phyloP scores from a whole-genome alignment of 345 rosid species.

The Psidium guajava region DNA sequence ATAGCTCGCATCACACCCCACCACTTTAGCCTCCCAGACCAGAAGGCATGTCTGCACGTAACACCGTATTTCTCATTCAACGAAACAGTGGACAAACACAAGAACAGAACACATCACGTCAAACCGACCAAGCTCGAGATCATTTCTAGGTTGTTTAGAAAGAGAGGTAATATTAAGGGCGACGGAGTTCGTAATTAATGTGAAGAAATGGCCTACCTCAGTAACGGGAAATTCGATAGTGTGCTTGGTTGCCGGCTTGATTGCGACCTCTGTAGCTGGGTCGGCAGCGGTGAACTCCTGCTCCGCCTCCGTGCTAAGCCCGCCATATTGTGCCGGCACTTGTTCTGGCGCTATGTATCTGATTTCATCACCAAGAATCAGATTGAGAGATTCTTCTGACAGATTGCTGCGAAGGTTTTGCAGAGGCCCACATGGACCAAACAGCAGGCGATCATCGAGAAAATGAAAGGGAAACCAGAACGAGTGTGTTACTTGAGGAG shows the following conservation, averaged over 20 bases:
- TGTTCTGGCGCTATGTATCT: conserved; percentile 65
- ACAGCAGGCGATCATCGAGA: background rate
- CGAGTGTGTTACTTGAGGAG: conserved; percentile 53
- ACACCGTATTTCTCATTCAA: background rate
- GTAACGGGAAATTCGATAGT: conserved; percentile 48
- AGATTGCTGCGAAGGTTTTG: background rate
- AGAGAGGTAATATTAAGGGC: background rate
- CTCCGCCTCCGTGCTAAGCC: conserved; percentile 47
- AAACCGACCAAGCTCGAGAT: background rate
- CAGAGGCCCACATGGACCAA: background rate
- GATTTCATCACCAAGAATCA: background rate
- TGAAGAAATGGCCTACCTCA: conserved; percentile 31
- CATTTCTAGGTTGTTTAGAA: background rate
- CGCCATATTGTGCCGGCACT: conserved; percentile 60
- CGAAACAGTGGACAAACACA: background rate
- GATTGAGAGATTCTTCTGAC: background rate
- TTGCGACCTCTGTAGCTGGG: conserved; percentile 33
- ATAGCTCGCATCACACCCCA: conserved; percentile 74
- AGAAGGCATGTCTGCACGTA: conserved; percentile 31
- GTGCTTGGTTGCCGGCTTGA: conserved; percentile 62
- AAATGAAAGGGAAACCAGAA: background rate
- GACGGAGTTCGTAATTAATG: background rate
- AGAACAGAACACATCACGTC: background rate
- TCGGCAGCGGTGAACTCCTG: conserved; percentile 42
- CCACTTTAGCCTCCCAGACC: conserved; percentile 70